Conservation (phyloP, 768 basidiomycete species). For the Suillus tomentosus region DNA sequence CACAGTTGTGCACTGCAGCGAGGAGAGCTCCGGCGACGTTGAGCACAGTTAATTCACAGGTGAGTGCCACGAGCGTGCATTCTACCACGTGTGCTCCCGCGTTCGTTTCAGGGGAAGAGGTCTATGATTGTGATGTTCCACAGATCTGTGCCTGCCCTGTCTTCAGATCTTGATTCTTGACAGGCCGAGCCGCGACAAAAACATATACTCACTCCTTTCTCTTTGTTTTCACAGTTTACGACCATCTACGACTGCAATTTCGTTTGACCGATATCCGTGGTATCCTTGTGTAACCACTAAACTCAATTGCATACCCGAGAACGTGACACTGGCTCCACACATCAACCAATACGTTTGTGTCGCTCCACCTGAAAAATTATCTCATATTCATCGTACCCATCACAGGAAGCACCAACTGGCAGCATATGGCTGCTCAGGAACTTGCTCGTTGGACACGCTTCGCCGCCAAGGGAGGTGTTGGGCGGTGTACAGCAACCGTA, state of each 20-base stretch:
- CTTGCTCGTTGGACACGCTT: conserved; percentile 83
- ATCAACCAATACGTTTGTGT: not conserved
- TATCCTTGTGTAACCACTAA: not conserved
- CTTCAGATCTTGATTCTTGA: conserved; percentile 2
- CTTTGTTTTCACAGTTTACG: not conserved
- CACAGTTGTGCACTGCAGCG: not conserved
- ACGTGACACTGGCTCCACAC: conserved; percentile 1
- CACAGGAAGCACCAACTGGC: not conserved
- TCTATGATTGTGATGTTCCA: conserved; percentile 4
- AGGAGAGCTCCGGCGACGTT: conserved; percentile 4
- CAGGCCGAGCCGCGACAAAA: not conserved
- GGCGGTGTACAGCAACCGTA: conserved; percentile 68
- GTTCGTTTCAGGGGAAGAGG: not conserved
- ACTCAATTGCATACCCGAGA: not conserved
- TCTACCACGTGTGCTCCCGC: not conserved
- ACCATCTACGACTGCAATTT: not conserved
- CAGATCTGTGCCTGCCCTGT: conserved; percentile 2
- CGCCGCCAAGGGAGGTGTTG: conserved; percentile 84
- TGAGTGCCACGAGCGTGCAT: not conserved
- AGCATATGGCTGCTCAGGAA: conserved; percentile 65
- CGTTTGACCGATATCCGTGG: not conserved
- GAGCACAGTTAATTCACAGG: not conserved
- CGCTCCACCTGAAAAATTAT: not conserved
- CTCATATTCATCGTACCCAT: not conserved
- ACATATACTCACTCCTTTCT: not conserved